Conservation (phyloP, 2,329 filamentous ascomycete genomes). For the Fusarium sp. region DNA sequence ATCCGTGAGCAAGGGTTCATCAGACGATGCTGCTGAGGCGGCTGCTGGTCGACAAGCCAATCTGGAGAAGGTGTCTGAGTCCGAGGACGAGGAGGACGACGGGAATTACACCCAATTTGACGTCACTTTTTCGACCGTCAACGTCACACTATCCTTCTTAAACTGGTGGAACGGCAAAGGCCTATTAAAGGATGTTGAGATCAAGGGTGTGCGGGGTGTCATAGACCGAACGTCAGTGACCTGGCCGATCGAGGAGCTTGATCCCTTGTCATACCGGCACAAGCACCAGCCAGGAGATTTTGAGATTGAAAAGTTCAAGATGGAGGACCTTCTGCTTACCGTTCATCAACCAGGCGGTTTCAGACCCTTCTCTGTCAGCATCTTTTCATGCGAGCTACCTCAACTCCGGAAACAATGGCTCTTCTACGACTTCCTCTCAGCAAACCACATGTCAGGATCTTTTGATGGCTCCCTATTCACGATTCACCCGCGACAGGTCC, state of each 20-base stretch:
- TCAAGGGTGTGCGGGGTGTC: conserved; percentile 92
- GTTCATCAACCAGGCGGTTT: conserved; percentile 91
- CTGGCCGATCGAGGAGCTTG: conserved; percentile 73
- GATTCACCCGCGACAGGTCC: conserved; percentile 92
- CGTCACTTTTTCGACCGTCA: conserved; percentile 92
- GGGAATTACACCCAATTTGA: conserved; percentile 99
- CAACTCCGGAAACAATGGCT: conserved; percentile 95
- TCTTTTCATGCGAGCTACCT: conserved; percentile 94
- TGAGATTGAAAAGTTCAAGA: conserved; percentile 95
- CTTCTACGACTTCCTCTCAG: conserved; percentile 96
- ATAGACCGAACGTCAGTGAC: conserved; percentile 88
- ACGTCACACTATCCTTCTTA: conserved; percentile 95
- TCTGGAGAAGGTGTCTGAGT: conserved; percentile 45
- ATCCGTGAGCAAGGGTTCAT: conserved; percentile 92
- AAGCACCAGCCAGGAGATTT: conserved; percentile 93
- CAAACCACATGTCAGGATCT: conserved; percentile 95
- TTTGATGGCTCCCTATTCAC: conserved; percentile 97
- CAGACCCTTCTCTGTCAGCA: conserved; percentile 94
- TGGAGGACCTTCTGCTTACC: conserved; percentile 92
- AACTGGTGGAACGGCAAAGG: conserved; percentile 99
- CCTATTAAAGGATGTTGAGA: conserved; percentile 88
- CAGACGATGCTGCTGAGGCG: conserved; percentile 85
- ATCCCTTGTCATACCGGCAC: conserved; percentile 89
- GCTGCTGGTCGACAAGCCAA: conserved; percentile 74
- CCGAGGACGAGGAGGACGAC: conserved; percentile 70